Evolutionary conservation across 495 filamentous ascomycete genomes (phyloP), one percentile per base, ranked within the genome.

Genomic region (Aspergillus taichungensis): DNA sequence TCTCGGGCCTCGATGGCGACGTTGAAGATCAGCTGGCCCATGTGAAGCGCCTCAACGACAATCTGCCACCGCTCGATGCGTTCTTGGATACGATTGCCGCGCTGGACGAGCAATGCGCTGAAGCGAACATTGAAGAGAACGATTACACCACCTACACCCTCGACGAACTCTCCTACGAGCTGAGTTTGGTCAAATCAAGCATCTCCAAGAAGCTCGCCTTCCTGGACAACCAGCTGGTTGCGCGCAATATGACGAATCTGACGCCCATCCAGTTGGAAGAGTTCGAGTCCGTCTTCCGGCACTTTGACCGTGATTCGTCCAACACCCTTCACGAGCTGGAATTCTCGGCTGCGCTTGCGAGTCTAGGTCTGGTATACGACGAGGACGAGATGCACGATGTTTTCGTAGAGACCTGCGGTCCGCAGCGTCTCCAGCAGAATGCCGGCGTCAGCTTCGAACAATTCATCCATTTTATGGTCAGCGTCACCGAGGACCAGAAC

Each of bases 401-500:
- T 46, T 97, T 94, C 58, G 53, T 80, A 27, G 81, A 84, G 18
- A 88, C 87, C n/a, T 87, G 85, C 46, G 83, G 67, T 6, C 54
- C 59, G 6, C 50, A 47, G 13, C 54, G 66, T 18, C 54, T 71
- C 2, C 47, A 60, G 13, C 67, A 69, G 27, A 68, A 66, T 45
- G 65, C 63, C 14, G 76, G 82, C 47, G 92, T 98, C 41, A 91
- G 85, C 7, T 98, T 98, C 59, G 92, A 98, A 68, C 94, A 96
- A 63, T 98, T 98, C 60, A 98, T 98, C 63, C 78, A 85, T 14
- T 98, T 97, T 69, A 98, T 98, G 92, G 92, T 98, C 6, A 87
- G 89, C 53, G 91, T 95, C 33, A 97, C 94, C 1, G 92, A 98
- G 63, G 92, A 98, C 57, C 92, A 98, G 63, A 95, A 97, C 55